Percentiles rank a stretch among this genome's conserved stretches.
These are phyloP conservation scores for Cryphonectria nitschkei DNA, from an alignment of 2,329 filamentous ascomycete genomes.

Conservation along the genomic window DNA sequence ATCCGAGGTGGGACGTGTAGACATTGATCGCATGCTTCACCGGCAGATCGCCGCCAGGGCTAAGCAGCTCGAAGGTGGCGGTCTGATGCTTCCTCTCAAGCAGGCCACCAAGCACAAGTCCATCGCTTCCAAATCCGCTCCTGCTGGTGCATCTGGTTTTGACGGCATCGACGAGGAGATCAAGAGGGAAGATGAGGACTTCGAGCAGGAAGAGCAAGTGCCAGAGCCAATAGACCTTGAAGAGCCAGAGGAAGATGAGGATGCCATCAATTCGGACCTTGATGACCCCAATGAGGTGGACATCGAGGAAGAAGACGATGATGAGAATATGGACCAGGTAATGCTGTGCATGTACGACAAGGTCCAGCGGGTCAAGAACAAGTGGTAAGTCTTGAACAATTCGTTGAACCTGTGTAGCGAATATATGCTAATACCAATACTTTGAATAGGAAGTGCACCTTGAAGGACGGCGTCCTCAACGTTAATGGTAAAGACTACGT, in stretches of 20 bases:
- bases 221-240: conserved; percentile 43
- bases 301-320: conserved; percentile 84
- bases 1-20: conserved; percentile 60
- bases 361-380: conserved; percentile 98
- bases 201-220: neutral
- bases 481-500: conserved; percentile 95
- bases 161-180: conserved; percentile 69
- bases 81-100: conserved; percentile 74
- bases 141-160: conserved; percentile 50
- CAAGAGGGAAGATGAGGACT: conserved; percentile 62
- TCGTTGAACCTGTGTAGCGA: neutral
- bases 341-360: conserved; percentile 99
- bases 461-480: conserved; percentile 94
- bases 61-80: conserved; percentile 72
- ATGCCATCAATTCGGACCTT: conserved; percentile 97
- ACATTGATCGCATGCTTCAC: conserved; percentile 72
- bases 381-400: conserved; percentile 62
- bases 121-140: conserved; percentile 32
- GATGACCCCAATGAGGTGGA: conserved; percentile 90
- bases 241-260: conserved; percentile 74
- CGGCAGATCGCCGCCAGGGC: conserved; percentile 67
- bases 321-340: conserved; percentile 81
- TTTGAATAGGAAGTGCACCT: conserved; percentile 82
- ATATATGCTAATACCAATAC: neutral
- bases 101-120: conserved; percentile 51